Conservation (phyloP, 176 grass and related monocot species). For the Aegilops umbellulata region DNA sequence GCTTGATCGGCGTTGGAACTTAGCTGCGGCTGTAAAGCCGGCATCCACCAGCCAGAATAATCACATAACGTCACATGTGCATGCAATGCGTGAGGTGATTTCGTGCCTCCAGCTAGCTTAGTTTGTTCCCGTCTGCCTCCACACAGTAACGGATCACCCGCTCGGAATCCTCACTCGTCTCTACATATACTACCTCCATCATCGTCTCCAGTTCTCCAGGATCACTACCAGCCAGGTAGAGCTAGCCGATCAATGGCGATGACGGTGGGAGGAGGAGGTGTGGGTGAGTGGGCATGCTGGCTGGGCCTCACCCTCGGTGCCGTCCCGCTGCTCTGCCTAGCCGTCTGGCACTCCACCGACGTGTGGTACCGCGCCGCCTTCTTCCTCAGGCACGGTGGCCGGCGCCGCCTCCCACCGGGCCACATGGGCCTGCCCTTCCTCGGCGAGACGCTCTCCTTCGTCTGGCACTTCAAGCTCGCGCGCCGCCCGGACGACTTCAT, state of each 20-base stretch:
- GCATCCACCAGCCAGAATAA: too few species aligned
- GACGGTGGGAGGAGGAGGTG: neutral
- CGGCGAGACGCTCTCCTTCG: constrained; percentile 25
- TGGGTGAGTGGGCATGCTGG: neutral
- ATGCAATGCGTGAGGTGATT: too few species aligned
- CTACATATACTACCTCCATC: neutral
- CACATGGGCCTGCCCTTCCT: constrained; percentile 50
- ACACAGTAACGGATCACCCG: neutral
- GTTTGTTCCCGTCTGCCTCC: neutral
- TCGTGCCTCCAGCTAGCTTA: neutral
- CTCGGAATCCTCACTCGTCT: neutral
- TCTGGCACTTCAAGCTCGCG: constrained; percentile 38
- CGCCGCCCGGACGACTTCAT: constrained; percentile 31
- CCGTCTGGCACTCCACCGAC: neutral
- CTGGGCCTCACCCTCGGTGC: neutral
- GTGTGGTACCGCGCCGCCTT: neutral
- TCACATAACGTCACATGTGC: too few species aligned
- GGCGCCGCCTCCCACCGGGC: constrained; percentile 29
- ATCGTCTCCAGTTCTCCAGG: too few species aligned
- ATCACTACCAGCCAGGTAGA: too few species aligned
- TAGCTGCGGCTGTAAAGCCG: too few species aligned
- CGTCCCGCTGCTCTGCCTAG: neutral
- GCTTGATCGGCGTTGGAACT: too few species aligned
- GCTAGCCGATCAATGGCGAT: neutral
- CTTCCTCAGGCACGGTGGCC: neutral